These are phyloP conservation scores for Elaeagnus macrophylla DNA, from an alignment of 306 rosid genomes.

Conservation along the genomic window DNA sequence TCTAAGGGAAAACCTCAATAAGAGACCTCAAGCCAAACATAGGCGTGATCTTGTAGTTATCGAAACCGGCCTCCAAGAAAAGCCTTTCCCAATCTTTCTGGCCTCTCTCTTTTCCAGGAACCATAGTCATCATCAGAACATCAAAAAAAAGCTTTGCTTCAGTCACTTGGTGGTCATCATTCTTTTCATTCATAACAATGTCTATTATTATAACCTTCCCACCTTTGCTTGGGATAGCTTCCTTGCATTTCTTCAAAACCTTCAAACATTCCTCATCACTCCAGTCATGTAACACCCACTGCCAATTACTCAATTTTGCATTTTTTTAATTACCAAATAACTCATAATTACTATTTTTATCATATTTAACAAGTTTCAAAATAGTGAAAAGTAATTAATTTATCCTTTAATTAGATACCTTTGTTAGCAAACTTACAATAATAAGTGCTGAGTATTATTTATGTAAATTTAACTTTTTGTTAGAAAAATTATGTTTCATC, in stretches of 20 bases:
- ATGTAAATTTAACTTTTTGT: too few relatives aligned
- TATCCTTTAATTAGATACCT: too few relatives aligned
- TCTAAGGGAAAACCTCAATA: slow-evolving; percentile 21
- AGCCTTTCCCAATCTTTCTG: slow-evolving; percentile 28
- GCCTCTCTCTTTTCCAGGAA: slow-evolving; percentile 23
- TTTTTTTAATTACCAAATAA: not conserved
- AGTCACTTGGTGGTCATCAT: slow-evolving; percentile 22
- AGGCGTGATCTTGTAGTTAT: slow-evolving; percentile 25
- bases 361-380: too few relatives aligned
- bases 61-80: slow-evolving; percentile 25
- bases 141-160: slow-evolving; percentile 28
- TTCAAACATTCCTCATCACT: slow-evolving; percentile 33
- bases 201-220: slow-evolving; percentile 51
- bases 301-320: slow-evolving; percentile 9
- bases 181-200: slow-evolving; percentile 28
- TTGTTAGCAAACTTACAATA: too few relatives aligned
- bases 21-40: slow-evolving; percentile 30
- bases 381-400: too few relatives aligned
- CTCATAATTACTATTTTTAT: too few relatives aligned
- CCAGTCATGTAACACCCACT: slow-evolving; percentile 34
- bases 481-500: too few relatives aligned
- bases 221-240: slow-evolving; percentile 33
- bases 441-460: too few relatives aligned
- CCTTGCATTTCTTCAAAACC: slow-evolving; percentile 45
- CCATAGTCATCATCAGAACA: slow-evolving; percentile 15